Base-by-base conservation (phyloP, 2,329 filamentous ascomycete genomes). In the Colletotrichum australisinense region DNA sequence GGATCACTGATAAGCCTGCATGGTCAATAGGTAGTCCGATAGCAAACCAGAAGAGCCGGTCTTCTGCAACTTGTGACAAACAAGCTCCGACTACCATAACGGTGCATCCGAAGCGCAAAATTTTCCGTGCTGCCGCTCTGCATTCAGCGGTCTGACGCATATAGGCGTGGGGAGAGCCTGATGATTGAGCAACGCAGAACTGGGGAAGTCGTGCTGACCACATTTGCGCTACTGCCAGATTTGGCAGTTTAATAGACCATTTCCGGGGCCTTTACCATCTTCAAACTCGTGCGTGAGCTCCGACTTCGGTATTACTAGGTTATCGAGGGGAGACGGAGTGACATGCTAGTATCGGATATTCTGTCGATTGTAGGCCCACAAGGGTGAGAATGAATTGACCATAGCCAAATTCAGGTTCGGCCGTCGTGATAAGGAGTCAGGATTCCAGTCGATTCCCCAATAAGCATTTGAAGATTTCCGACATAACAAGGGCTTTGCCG, bases 1-100 rank as follows among this genome's bases (percentile, higher is more conserved):
- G 55, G 68, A 19, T 55, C 57, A 49, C 53, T 69, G 69, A 72
- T 72, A 72, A 72, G 65, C 49, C 53, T 59, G 28, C 65, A 22
- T 16, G 16, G 19, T 19, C 28, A 53, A 66, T 58, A 66, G 57
- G 58, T 58, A 66, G 57, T 19, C n/a, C 42, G 63, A 58, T 66
- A 66, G 66, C 16, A 16, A 68, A 63, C 42, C 22, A 64, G 8
- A 16, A 30, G n/a, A 57, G 49, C 22, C 24, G 11, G 38, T 19
- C 22, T 46, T 49, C 46, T 24, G 9, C 49, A 11, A 4, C 12
- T 16, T 28, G 19, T 16, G 46, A 22, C 42, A 16, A 53, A 8
- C 32, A 22, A 52, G 22, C 38, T 22, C 14, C n/a, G 14, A 12
- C 5, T 67, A 26, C 19, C 38, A 52, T 14, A 38, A n/a, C n/a